Base-by-base conservation (phyloP, 2,329 filamentous ascomycete species). In the Pezicula neosporulosa region DNA sequence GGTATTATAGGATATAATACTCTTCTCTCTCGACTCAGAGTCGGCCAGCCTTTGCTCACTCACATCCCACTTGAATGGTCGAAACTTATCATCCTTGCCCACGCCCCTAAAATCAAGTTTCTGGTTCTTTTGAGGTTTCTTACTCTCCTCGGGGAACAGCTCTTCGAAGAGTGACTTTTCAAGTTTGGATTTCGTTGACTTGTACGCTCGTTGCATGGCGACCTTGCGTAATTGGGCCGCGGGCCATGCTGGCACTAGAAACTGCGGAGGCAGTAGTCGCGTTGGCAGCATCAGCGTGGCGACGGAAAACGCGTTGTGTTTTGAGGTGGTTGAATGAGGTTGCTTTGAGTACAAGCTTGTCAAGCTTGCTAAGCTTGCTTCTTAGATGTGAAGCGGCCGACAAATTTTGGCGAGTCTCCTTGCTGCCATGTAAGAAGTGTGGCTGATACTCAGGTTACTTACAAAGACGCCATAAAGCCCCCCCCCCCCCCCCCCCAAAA, bases 71-170 rank as follows among this genome's bases (percentile, higher is more conserved):
- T 39, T 15, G 18, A 39, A 16, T 39, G n/a, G 9, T 15, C 6
- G n/a, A 10, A 39, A 39, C 37, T 15, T 16, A 39, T 39, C 37
- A 16, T 9, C 15, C n/a, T 9, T 39, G 3, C 37, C 37, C n/a
- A 10, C 15, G 19, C 19, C 37, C n/a, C 30, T 33, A 33, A 33
- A 33, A 33, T 33, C 30, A 33, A 9, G 30, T 9, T 9, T 3
- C 12, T 33, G 1, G 30, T 10, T 15, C 5, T 16, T 21, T 39
- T 18, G 37, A 16, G 37, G 9, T 16, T 39, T 16, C 9, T 8
- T 39, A 10, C 8, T 39, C 37, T 39, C 73, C 57, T 80, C 76
- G 5, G 81, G 80, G 57, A 83, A 83, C 1, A 84, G 72, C 57
- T 80, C 74, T 48, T 73, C 70, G 52, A 72, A 72, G 8, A 75